Evolutionary conservation across 331 rosid genomes (phyloP), one percentile per base, ranked within the genome.

Genomic region (Dryas integrifolia): DNA sequence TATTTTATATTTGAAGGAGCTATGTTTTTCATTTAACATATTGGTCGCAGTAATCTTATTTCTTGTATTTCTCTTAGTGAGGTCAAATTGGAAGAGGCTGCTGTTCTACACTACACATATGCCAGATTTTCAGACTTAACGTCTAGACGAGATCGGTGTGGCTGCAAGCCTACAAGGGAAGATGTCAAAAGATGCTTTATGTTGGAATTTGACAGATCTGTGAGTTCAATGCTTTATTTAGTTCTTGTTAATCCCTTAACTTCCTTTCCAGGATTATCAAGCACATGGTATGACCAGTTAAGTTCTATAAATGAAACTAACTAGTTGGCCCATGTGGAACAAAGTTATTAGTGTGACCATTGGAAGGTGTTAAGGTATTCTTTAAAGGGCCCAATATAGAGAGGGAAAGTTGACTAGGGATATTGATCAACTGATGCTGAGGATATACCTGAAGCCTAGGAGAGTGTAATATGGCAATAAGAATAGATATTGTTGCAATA

Each of bases 131-230:
- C 97, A 0, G 99, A 95, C 75, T 83, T 95, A 78, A 92, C 99
- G 56, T 95, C 99, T 80, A 87, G 99, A 83, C 99, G 96, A 50
- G 96, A 95, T 82, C 99, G 97, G 40, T 95, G 99, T 81, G 96
- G 96, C 82, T 95, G 99, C 92, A 95, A 95, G 81, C 99, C 99
- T 56, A 89, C 96, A 15, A 85, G 81, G 83, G 97, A 92, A 51
- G 99, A 95, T 69, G 99, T 92, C 57, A 92, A 95, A 83, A 88
- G 99, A 88, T 95, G 99, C 89, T 95, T 95, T 81, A 95, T 95
- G 99, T 85, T 95, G 84, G 99, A 95, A 68, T 95, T 95, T 76
- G 99, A 95, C 76, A 89, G 99, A 95, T 65, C 96, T 59, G 99
- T 95, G 85, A 89, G 97, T 89, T 76, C 55, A 13, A 10, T 46